Conservation (phyloP, 352 stramenopile species). For the Phytophthora multivora region DNA sequence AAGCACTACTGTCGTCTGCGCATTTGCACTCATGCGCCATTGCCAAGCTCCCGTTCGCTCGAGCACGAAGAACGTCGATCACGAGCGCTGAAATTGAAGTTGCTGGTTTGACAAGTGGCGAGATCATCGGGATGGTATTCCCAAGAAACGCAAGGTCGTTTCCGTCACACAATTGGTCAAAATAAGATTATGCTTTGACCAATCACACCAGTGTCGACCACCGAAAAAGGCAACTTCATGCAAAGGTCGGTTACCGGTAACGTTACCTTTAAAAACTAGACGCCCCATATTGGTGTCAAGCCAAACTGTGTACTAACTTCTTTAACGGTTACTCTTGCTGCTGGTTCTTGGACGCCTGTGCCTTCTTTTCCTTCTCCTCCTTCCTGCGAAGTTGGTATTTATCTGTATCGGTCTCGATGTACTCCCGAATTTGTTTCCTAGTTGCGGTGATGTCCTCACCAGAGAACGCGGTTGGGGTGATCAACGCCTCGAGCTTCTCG, state of each 20-base stretch:
- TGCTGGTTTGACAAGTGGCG: constrained; percentile 20
- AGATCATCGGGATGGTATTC: constrained; percentile 12
- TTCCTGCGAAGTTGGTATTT: constrained; percentile 33
- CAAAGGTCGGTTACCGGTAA: too few relatives aligned
- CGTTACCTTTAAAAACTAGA: too few relatives aligned
- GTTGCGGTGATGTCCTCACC: constrained; percentile 43
- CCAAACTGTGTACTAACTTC: constrained; percentile 15
- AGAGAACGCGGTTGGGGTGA: constrained; percentile 45
- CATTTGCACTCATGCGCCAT: constrained; percentile 19
- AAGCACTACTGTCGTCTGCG: constrained; percentile 1
- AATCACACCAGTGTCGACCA: constrained; percentile 11
- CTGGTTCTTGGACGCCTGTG: constrained; percentile 11
- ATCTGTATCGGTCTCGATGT: constrained; percentile 37
- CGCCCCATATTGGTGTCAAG: too few relatives aligned
- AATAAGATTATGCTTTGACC: neutral
- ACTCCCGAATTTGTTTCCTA: constrained; percentile 38
- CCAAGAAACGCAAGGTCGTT: constrained; percentile 5
- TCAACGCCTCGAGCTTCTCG: constrained; percentile 43
- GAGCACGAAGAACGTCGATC: neutral
- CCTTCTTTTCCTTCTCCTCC: constrained; percentile 16
- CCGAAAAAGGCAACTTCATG: constrained; percentile 16
- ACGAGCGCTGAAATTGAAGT: constrained; percentile 14
- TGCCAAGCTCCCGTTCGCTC: neutral
- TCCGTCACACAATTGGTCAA: neutral
- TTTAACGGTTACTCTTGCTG: constrained; percentile 6